Evolutionary conservation across 108 stramenopile species (phyloP), one percentile per base, ranked within the genome.

Genomic region (Skeletonema tropicum): DNA sequence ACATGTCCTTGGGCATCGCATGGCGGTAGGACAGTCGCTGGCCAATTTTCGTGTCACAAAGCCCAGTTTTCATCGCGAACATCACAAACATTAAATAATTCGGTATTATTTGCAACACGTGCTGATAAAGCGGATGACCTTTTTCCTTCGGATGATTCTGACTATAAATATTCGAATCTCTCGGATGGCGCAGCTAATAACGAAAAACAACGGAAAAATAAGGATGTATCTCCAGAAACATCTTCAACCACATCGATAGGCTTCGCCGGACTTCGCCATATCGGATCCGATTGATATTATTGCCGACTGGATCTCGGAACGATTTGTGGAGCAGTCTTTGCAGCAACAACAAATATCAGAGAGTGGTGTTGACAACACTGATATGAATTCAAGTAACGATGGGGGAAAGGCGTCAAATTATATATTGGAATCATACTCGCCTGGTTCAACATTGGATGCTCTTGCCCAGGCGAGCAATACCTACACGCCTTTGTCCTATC

Each of bases 401-500:
- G 46, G 10, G 25, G 48, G 41, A 36, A 12, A 59, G 25, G 30
- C 3, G 2, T 35, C 55, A 29, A 62, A 33, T 10, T 79, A 72
- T 29, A 60, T 71, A 12, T 21, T 79, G 32, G 81, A 82, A 63
- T 63, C 75, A 10, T 82, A 82, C 59, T 70, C 71, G 31, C 81
- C 81, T 15, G 81, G 81, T 49, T 82, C 81, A 25, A 21, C 66
- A 0, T 70, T 82, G 29, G 74, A 76, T 58, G 29, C 29, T 17
- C 32, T 82, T 15, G 70, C 75, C 15, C 58, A 55, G 23, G 70
- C 74, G 6, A 63, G 62, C n/a, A 38, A 66, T 32, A 55, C 81
- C 1, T 68, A 72, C 38, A 68, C 73, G 2, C 81, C 81, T 5
- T 60, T 82, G 2, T 82, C 81, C 21, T 76, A 82, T 62, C 81